Evolutionary conservation across 305 asterid genomes (phyloP), one percentile per base, ranked within the genome.

Genomic region (Fraxinus albicans): DNA sequence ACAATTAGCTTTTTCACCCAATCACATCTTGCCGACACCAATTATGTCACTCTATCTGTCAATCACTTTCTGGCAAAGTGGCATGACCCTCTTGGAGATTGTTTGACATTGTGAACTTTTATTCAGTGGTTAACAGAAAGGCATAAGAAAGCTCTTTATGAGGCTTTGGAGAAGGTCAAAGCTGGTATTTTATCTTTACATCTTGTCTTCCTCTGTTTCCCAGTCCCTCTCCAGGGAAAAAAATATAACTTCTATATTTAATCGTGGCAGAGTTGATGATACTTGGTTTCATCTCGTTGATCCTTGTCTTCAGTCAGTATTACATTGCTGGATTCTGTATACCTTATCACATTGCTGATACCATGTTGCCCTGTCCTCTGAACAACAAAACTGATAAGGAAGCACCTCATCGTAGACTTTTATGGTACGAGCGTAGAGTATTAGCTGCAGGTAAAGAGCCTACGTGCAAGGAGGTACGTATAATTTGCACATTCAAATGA

Each of bases 81-180:
- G 50, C 50, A 42, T 42, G 10, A 42, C 17, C 50, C 50, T 42
- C 50, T 65, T 9, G 73, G 73, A 65, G 35, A 27, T 25, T 65
- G 73, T 0, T 65, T 78, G 78, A 77, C 78, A 31, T 70, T 63
- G 74, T 76, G 67, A 76, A 79, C 40, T 70, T 80, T 79, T 78
- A 70, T 87, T 80, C 89, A 95, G 98, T 93, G 92, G 94, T 84
- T 95, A 25, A 90, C 92, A 1, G 91, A 92, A 31, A 87, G 92
- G 90, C 97, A 95, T 86, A 95, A 94, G 91, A 95, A 38, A 86
- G 94, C 98, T 77, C 94, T 95, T 35, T 90, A 55, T 76, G 98
- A 93, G 89, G 98, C 97, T 15, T 75, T 93, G 82, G 95, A 93
- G 91, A 92, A 92, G 88, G 93, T 95, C 83, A 93, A 94, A 91